These are phyloP conservation scores for Maudiozyma barnettii DNA, from an alignment of 805 yeast species.

Conservation along the genomic window DNA sequence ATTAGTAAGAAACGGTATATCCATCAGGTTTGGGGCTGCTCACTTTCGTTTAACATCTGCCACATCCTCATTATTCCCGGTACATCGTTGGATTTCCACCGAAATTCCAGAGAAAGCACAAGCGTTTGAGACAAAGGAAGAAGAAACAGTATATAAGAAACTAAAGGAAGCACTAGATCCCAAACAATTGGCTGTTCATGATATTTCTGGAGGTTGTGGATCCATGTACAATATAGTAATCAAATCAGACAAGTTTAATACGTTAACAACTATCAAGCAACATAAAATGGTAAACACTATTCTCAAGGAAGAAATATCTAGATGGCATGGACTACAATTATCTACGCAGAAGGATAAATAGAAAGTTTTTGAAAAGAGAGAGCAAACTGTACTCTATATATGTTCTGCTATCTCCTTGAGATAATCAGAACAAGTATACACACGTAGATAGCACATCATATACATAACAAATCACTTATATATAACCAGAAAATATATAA, in stretches of 20 bases:
- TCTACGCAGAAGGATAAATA: slow-evolving; percentile 41
- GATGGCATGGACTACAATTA: slow-evolving; percentile 94
- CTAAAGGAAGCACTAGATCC: slow-evolving; percentile 54
- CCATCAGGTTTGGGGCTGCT: no score
- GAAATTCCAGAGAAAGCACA: not conserved
- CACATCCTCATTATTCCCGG: no score
- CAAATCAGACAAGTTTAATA: slow-evolving; percentile 65
- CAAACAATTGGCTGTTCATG: slow-evolving; percentile 52
- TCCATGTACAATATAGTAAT: slow-evolving; percentile 90
- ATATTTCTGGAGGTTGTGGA: slow-evolving; percentile 94
- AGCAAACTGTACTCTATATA: not conserved
- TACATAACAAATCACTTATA: no score
- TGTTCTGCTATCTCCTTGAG: not conserved
- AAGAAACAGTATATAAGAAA: slow-evolving; percentile 49
- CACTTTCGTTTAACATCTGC: no score
- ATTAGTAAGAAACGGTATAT: no score
- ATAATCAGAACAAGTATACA: no score
- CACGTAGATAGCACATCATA: no score
- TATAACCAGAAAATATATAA: no score
- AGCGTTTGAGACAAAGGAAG: slow-evolving; percentile 33
- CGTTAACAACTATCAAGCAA: slow-evolving; percentile 78
- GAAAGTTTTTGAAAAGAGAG: not conserved
- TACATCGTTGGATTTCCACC: no score
- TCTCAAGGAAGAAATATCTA: slow-evolving; percentile 71
- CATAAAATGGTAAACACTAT: slow-evolving; percentile 80